A percentile compares a stretch with the other conserved stretches of the same genome.
Conservation (phyloP, 2,329 filamentous ascomycete genomes). For the Cytospora mali region DNA sequence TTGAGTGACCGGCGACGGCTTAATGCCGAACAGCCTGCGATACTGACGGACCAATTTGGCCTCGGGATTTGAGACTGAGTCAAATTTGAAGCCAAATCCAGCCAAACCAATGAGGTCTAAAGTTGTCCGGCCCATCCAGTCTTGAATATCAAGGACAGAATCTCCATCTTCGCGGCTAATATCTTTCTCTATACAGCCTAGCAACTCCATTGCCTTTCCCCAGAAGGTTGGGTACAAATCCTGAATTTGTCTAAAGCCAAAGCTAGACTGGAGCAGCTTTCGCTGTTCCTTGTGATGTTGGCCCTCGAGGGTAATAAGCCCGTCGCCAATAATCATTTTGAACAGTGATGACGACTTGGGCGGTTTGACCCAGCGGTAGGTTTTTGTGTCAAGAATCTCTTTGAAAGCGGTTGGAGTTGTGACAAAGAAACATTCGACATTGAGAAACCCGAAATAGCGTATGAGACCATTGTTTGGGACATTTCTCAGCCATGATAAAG, state of each 20-base stretch:
- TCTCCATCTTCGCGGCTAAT: not conserved
- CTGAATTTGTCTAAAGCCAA: not conserved
- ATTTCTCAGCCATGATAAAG: not conserved
- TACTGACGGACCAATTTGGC: not conserved
- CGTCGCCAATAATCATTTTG: not conserved
- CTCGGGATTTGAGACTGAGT: not conserved
- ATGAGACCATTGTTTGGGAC: not conserved
- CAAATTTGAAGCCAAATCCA: not conserved
- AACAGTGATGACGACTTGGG: not conserved
- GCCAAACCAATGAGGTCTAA: not conserved
- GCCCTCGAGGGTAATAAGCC: not conserved
- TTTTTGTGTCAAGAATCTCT: not conserved
- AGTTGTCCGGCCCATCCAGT: not conserved
- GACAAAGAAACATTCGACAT: not conserved
- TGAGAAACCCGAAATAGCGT: not conserved
- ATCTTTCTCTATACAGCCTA: not conserved
- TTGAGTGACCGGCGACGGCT: not conserved
- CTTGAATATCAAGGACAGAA: not conserved
- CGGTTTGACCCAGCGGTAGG: not conserved
- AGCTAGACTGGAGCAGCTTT: not conserved
- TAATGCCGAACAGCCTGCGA: not conserved
- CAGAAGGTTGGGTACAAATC: not conserved
- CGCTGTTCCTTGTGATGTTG: not conserved
- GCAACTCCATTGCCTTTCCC: not conserved
- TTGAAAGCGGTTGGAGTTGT: not conserved